Evolutionary conservation across 148 eudicot genomes (phyloP), one percentile per base, ranked within the genome.

Genomic region (Polygonum maritimum): DNA sequence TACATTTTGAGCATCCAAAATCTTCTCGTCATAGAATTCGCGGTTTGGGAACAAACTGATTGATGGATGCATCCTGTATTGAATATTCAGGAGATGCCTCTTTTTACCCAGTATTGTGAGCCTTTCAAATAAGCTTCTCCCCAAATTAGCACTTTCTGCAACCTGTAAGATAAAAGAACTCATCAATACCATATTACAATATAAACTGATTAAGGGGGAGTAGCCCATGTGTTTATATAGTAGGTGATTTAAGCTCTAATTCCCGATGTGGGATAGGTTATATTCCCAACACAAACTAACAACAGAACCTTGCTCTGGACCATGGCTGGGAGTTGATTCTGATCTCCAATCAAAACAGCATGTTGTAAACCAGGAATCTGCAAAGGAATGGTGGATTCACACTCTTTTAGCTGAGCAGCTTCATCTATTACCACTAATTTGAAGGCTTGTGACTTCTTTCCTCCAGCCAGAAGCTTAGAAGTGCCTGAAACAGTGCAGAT

Each of bases 61-160:
- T 1, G 91, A 74, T n/a, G 94, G 94, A 78, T 88, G 92, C 92
- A 90, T 90, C 40, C 89, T 78, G 71, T 88, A 88, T 73, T 88
- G 94, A 5, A 84, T 74, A 39, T 85, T 78, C 0, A 90, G 83
- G 33, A 90, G 87, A 52, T 85, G 88, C 71, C 83, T 88, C 71
- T 71, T 62, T 48, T 84, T 80, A n/a, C 89, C 91, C 75, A 86
- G 45, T 57, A 35, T 16, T 44, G 73, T 84, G 48, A 86, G 79
- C 73, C 94, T 80, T 74, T 88, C 79, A 49, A 86, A 90, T 70
- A 86, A 80, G 76, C 94, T 90, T 78, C 94, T 86, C 65, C 94
- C 90, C 12, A 86, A 90, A 5, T 78, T 80, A 15, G 85, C 83
- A 12, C 51, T 48, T 71, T 82, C 80, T 14, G 82, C 77, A 54